A percentile compares a stretch with the other conserved stretches of the same genome.
phyloP scores from a whole-genome alignment of 495 filamentous ascomycete species.

The Penicillium pulvis region DNA sequence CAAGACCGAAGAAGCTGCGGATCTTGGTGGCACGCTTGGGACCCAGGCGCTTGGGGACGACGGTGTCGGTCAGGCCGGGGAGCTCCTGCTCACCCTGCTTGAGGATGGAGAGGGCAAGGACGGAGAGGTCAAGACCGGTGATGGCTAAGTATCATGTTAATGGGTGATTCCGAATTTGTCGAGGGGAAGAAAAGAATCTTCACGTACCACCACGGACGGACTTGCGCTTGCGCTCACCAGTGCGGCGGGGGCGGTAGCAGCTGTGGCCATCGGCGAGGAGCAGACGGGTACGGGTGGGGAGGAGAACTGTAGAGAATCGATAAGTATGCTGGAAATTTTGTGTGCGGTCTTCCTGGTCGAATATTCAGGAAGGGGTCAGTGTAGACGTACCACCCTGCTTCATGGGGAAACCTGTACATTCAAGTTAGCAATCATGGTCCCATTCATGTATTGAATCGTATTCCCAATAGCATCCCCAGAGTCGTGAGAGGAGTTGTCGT shows the following conservation, averaged over 20 bases:
- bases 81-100: conserved; percentile 95
- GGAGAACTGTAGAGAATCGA: conserved; percentile 57
- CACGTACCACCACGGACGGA: conserved; percentile 81
- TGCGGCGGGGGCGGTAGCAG: conserved; percentile 97
- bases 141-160: conserved; percentile 55
- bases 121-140: conserved; percentile 89
- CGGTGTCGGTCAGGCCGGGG: conserved; percentile 92
- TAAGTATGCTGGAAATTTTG: conserved; percentile 30
- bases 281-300: conserved; percentile 95
- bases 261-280: conserved; percentile 83
- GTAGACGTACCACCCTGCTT: conserved; percentile 83
- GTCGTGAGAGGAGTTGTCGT: conserved; percentile 20
- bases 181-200: background rate
- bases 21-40: conserved; percentile 99
- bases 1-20: conserved; percentile 95
- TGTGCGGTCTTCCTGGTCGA: conserved; percentile 16
- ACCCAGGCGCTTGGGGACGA: conserved; percentile 96
- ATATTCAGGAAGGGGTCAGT: conserved; percentile 13
- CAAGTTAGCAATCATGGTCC: conserved; percentile 31
- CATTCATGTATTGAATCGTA: background rate
- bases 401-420: conserved; percentile 82
- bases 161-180: conserved; percentile 12
- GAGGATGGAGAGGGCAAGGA: conserved; percentile 89
- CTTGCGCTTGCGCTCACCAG: conserved; percentile 99
- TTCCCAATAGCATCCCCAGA: conserved; percentile 4